Evolutionary conservation across 192 early-diverging fungal genomes (phyloP).

Genomic region (Coemansia sp.): DNA sequence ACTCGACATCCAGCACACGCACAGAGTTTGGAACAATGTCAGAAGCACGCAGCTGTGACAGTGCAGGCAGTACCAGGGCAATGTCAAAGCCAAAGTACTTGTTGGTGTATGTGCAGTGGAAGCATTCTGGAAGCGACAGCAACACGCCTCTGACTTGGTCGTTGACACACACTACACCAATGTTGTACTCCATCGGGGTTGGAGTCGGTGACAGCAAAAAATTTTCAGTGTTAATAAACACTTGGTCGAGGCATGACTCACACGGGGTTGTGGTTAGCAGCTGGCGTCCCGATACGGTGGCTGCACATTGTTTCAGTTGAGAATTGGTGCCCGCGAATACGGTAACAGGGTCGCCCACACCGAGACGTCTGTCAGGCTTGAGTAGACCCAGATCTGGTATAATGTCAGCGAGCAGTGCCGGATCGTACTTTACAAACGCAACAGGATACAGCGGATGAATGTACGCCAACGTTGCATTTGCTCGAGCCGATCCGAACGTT

Average conservation of each 20-base stretch:
- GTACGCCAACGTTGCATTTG: constrained; percentile 74
- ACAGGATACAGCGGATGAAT: constrained; percentile 71
- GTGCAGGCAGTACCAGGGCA: constrained; percentile 17
- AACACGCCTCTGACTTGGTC: constrained; percentile 13
- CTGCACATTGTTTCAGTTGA: background rate
- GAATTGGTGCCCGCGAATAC: constrained; percentile 4
- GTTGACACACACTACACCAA: constrained; percentile 19
- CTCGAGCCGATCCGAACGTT: constrained; percentile 79
- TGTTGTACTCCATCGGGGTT: background rate
- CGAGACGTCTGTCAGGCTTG: background rate
- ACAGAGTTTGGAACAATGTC: constrained; percentile 8
- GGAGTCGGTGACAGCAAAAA: constrained; percentile 16
- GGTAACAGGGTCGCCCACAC: constrained; percentile 14
- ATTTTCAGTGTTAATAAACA: constrained; percentile 24
- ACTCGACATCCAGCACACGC: constrained; percentile 33
- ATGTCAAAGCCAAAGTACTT: constrained; percentile 19
- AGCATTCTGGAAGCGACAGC: constrained; percentile 12
- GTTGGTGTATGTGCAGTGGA: background rate
- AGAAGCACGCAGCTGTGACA: background rate
- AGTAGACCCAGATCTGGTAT: background rate
- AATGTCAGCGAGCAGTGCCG: background rate
- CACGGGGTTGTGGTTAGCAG: constrained; percentile 15
- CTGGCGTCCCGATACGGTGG: constrained; percentile 18
- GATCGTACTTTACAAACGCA: constrained; percentile 32
- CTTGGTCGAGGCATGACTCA: constrained; percentile 16